Evolutionary conservation across 306 rosid genomes (phyloP).

Genomic region (Chamaecrista fasciculata): DNA sequence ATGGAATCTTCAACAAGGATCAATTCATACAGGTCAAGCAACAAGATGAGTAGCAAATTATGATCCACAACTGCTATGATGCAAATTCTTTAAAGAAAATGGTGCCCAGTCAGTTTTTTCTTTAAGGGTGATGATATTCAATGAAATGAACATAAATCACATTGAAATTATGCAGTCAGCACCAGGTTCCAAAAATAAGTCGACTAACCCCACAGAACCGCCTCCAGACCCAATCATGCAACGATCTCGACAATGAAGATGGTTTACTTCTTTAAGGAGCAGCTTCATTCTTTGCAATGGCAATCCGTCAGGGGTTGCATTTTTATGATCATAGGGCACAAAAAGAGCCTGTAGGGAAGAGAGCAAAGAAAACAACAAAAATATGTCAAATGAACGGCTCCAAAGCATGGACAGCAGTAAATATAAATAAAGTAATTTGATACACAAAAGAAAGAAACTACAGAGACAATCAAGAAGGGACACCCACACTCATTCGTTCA

Average conservation of each 20-base stretch:
- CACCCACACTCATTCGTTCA: not conserved
- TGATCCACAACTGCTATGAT: not conserved
- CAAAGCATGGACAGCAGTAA: conserved; percentile 1
- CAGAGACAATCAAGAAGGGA: not conserved
- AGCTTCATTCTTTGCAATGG: conserved; percentile 62
- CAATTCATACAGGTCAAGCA: not conserved
- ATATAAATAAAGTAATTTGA: conserved; percentile 11
- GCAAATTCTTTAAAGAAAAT: not conserved
- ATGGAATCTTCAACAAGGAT: not conserved
- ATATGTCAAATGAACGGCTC: not conserved
- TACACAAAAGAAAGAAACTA: not conserved
- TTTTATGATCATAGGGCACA: conserved; percentile 97
- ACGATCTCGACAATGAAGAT: conserved; percentile 63
- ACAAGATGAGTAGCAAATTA: not conserved
- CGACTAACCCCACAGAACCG: conserved; percentile 88
- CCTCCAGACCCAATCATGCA: conserved; percentile 94
- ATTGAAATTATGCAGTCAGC: not conserved
- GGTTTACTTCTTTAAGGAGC: conserved; percentile 75
- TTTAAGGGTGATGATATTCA: not conserved
- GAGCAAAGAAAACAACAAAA: conserved; percentile 8
- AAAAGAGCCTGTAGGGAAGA: conserved; percentile 65
- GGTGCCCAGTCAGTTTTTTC: not conserved
- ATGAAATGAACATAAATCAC: conserved; percentile 8
- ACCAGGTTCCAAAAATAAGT: conserved; percentile 27
- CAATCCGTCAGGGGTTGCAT: conserved; percentile 72